Percentiles rank a stretch among this genome's conserved stretches.
These are phyloP conservation scores for Metarhizium sp. DNA, from an alignment of 2,329 filamentous ascomycete genomes.

Conservation along the genomic window DNA sequence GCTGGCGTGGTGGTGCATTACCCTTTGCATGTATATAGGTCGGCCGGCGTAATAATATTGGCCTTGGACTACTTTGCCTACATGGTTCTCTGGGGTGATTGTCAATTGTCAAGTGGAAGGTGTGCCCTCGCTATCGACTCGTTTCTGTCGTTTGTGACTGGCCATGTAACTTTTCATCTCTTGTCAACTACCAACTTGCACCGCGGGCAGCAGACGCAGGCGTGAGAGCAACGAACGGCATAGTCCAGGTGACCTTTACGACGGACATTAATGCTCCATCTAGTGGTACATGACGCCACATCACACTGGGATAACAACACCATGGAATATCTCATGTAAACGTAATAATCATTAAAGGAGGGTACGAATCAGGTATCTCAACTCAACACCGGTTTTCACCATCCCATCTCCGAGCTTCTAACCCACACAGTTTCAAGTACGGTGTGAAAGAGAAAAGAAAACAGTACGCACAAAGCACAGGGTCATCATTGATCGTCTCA, in stretches of 20 bases:
- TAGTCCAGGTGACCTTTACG: no score
- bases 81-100: no score
- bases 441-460: not conserved
- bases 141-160: no score
- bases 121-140: no score
- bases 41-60: not conserved
- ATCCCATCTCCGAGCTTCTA: not conserved
- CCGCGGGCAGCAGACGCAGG: no score
- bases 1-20: not conserved
- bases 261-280: not conserved
- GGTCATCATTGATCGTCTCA: conserved; percentile 5
- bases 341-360: not conserved
- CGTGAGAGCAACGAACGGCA: no score
- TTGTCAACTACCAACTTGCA: no score
- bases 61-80: not conserved
- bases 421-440: not conserved
- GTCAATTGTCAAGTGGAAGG: no score
- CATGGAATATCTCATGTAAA: not conserved
- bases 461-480: not conserved
- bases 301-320: not conserved
- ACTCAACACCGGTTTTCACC: not conserved
- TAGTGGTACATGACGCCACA: no score
- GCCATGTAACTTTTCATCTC: no score
- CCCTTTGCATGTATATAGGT: not conserved
- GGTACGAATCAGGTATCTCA: not conserved